Base-by-base conservation (phyloP, 352 stramenopile genomes). In the Pythium sukuiense region DNA sequence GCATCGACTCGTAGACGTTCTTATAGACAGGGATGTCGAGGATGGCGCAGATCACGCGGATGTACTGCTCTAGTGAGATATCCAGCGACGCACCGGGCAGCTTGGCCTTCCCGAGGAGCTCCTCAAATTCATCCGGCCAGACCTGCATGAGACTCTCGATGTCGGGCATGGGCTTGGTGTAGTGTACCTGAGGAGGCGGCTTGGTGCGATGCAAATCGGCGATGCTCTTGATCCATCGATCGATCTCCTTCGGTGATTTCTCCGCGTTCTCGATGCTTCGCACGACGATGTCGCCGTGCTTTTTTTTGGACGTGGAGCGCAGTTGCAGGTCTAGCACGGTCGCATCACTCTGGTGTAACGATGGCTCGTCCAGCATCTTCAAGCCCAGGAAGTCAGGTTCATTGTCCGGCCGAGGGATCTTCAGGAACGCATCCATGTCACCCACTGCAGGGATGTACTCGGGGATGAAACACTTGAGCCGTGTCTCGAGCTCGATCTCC, bases 401-500 rank as follows among this genome's bases (percentile, higher is more conserved):
- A 13, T 80, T 83, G 71, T 98, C 93, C 6, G 95, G 93, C n/a
- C 94, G 89, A 27, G 94, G 93, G 41, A 99, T 91, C 73, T 99
- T 99, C 48, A 99, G 73, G 73, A 99, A 98, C 9, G 95, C 81
- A 69, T 99, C 96, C 80, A 99, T 98, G 43, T 99, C 93, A 4
- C 96, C 96, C 7, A 99, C 87, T 0, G 96, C 92, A 8, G 97
- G 96, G 48, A 99, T 98, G 72, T 97, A 99, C 66, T 98, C 92
- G 5, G 96, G 97, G 37, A 99, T 92, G 71, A 99, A 99, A 67
- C 93, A 98, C 74, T 98, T 98, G 52, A 99, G 84, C 32, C 87
- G 84, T 37, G 96, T 98, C 68, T 98, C 92, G 39, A 99, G 78
- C 57, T 98, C 94, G 46, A 98, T 90, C 52, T 99, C 93, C 61